Evolutionary conservation across 2,329 filamentous ascomycete genomes (phyloP).

Genomic region (Orbilia javanica): DNA sequence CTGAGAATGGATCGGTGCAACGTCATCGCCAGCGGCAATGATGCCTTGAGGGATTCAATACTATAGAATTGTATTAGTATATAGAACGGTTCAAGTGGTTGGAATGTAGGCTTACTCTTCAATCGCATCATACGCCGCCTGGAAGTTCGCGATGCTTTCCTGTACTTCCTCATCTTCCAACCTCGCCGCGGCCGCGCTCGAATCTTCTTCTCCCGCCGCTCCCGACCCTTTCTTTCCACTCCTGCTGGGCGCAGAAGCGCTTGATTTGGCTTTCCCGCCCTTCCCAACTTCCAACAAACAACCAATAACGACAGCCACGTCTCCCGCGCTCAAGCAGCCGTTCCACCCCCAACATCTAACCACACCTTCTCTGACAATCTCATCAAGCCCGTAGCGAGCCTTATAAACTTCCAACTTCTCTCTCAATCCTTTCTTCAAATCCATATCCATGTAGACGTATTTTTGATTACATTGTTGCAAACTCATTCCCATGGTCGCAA

Average conservation of each 20-base stretch:
- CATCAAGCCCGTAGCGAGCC: constrained; percentile 91
- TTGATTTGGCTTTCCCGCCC: constrained; percentile 62
- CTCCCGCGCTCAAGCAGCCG: constrained; percentile 90
- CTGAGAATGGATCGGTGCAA: constrained; percentile 92
- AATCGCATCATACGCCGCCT: constrained; percentile 79
- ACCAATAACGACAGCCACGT: constrained; percentile 92
- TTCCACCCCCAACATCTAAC: constrained; percentile 98
- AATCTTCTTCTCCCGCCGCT: constrained; percentile 66
- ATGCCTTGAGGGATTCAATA: constrained; percentile 80
- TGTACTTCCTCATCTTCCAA: constrained; percentile 68
- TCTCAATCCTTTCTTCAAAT: constrained; percentile 87
- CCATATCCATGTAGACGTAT: constrained; percentile 99
- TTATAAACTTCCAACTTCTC: constrained; percentile 91
- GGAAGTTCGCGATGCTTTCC: constrained; percentile 77
- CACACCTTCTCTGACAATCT: constrained; percentile 91
- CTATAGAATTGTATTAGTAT: constrained; percentile 68
- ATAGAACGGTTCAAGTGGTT: neutral
- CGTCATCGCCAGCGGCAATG: constrained; percentile 85
- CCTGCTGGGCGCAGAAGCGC: constrained; percentile 14
- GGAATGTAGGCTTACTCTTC: constrained; percentile 71
- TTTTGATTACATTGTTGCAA: constrained; percentile 93
- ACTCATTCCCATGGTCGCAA: constrained; percentile 98
- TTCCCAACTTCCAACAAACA: constrained; percentile 92
- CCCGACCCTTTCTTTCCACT: neutral
- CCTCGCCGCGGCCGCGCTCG: constrained; percentile 63